Conservation (phyloP, 345 rosid genomes). For the Eucalyptus polybractea region DNA sequence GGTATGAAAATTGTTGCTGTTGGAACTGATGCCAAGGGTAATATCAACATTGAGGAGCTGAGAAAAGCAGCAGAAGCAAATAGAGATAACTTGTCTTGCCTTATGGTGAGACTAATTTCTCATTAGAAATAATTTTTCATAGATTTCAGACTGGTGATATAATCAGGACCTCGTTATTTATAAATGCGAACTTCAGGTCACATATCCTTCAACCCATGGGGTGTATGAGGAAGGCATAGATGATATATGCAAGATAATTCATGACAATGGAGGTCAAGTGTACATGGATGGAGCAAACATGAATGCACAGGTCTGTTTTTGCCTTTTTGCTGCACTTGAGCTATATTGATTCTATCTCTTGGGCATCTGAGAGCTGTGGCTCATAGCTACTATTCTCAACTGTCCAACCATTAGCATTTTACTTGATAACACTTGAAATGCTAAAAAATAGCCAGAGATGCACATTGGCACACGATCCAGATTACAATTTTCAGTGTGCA, state of each 20-base stretch:
- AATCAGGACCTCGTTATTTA: neutral
- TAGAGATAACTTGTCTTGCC: conserved; percentile 80
- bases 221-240: conserved; percentile 95
- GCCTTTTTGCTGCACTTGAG: neutral
- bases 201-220: conserved; percentile 97
- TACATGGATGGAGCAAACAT: conserved; percentile 99
- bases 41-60: conserved; percentile 84
- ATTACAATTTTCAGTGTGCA: neutral
- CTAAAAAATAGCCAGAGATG: neutral
- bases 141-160: neutral
- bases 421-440: neutral
- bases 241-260: conserved; percentile 90
- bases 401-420: neutral
- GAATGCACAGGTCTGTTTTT: conserved; percentile 83
- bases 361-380: neutral
- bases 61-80: conserved; percentile 90
- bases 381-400: neutral
- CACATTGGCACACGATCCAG: neutral
- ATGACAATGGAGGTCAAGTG: conserved; percentile 95
- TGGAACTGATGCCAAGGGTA: conserved; percentile 98
- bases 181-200: conserved; percentile 36
- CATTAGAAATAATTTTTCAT: neutral
- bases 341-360: neutral
- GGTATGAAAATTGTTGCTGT: conserved; percentile 95
- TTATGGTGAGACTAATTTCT: conserved; percentile 37